Evolutionary conservation across 345 rosid species (phyloP), one percentile per base, ranked within the genome.

Genomic region (Euclidium syriacum): DNA sequence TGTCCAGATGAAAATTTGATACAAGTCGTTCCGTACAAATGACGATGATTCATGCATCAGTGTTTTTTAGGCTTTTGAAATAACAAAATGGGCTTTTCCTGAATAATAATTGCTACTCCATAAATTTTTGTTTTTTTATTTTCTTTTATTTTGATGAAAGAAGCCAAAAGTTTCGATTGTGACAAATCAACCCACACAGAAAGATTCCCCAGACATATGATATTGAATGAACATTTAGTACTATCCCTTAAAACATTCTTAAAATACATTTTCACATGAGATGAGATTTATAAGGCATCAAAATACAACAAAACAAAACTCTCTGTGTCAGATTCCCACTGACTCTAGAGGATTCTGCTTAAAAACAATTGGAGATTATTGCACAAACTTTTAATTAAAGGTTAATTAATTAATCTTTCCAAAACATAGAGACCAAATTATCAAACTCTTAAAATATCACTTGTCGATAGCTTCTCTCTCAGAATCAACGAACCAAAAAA

Each of bases 311-410:
- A 63, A 63, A 51, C 51, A 39, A 29, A 29, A 1, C 33, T 2
- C 23, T 50, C 15, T 39, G 64, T 58, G 58, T 63, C 68, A 63
- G 50, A 63, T 63, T 51, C 58, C 68, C 68, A 63, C 68, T 27
- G 11, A 63, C 2, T 62, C 23, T 36, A 29, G 44, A 32, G 33
- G 33, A 15, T 46, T 46, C 34, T 11, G 4, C 1, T 23, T 7
- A 7, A 50, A 38, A 43, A 14, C 40, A 53, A 42, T 53, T 16
- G 49, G 74, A 62, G 10, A 60, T 33, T 60, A 19, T 24, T 59
- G 30, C 0, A 3, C 35, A 2, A 10, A 30, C 16, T 1, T 10
- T 10, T 12, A 26, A 57, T 19, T 25, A 18, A 35, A 6, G 56
- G 41, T 24, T 47, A 56, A 56, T 49, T 58, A 38, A 29, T 27